Evolutionary conservation across 2,329 filamentous ascomycete genomes (phyloP).

Genomic region (Ophiocordyceps camponoti-rufipedis): DNA sequence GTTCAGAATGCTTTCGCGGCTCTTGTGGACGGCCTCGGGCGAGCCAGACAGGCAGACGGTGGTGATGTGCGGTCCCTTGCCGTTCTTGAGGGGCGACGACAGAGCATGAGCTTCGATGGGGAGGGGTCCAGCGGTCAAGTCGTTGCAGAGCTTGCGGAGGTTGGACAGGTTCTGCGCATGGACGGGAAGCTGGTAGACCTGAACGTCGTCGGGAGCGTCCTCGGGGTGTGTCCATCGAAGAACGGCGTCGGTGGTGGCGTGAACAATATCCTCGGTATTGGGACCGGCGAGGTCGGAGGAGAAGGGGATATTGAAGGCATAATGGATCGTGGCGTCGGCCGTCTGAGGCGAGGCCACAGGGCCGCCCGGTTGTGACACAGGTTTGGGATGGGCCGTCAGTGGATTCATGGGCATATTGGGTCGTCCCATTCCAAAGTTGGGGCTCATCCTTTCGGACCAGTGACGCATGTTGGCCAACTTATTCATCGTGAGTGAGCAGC

Average conservation of each 20-base stretch:
- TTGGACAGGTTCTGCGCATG: conserved; percentile 74
- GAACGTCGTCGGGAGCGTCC: conserved; percentile 66
- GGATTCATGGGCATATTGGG: conserved; percentile 36
- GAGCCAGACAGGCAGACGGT: conserved; percentile 85
- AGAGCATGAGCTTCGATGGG: conserved; percentile 73
- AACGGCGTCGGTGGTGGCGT: conserved; percentile 75
- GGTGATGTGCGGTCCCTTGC: conserved; percentile 50
- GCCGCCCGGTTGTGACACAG: conserved; percentile 29
- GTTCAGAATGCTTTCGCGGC: conserved; percentile 75
- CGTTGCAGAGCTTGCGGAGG: conserved; percentile 61
- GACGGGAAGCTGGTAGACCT: conserved; percentile 78
- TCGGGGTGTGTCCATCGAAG: conserved; percentile 87
- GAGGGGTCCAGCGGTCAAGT: conserved; percentile 52
- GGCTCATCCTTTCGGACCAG: conserved; percentile 53
- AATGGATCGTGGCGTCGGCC: conserved; percentile 64
- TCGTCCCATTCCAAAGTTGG: conserved; percentile 47
- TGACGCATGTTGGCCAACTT: conserved; percentile 55
- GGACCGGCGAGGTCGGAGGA: conserved; percentile 82
- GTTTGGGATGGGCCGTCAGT: conserved; percentile 40
- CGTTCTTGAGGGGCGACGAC: conserved; percentile 58
- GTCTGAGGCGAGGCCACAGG: conserved; percentile 50
- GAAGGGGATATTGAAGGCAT: conserved; percentile 96
- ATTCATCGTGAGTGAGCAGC: conserved; percentile 36
- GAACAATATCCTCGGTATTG: conserved; percentile 84
- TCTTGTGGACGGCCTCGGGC: conserved; percentile 74